phyloP scores from a whole-genome alignment of 768 basidiomycete species.

The Phylloporus sp. region DNA sequence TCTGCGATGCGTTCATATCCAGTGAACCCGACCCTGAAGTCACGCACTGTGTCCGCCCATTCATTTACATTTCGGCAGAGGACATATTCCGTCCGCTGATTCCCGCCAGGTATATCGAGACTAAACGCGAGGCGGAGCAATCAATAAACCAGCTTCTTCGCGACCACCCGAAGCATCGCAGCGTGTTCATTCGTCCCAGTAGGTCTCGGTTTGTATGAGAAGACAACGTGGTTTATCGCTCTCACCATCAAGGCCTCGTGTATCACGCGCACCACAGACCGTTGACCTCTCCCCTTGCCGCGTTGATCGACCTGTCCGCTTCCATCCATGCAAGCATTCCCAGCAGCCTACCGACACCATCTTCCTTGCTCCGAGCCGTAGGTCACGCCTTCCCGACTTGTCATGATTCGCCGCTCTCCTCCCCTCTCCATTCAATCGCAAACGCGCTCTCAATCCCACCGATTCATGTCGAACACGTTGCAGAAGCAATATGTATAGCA shows the following conservation, averaged over 20 bases:
- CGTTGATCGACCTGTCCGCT: conserved; percentile 76
- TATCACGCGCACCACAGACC: conserved; percentile 95
- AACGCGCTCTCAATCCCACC: conserved; percentile 82
- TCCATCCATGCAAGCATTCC: conserved; percentile 61
- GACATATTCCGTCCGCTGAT: conserved; percentile 79
- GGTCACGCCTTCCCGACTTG: conserved; percentile 35
- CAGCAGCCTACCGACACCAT: conserved; percentile 55
- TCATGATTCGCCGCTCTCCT: conserved; percentile 32
- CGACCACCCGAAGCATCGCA: conserved; percentile 46
- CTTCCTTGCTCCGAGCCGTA: conserved; percentile 53
- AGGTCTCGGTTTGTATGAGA: conserved; percentile 28
- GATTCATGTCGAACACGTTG: conserved; percentile 94
- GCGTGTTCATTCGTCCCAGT: conserved; percentile 89
- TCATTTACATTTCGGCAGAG: conserved; percentile 94
- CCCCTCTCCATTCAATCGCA: conserved; percentile 61
- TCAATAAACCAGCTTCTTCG: conserved; percentile 54
- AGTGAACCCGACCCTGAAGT: conserved; percentile 34
- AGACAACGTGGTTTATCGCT: conserved; percentile 12
- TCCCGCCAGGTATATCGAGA: conserved; percentile 80
- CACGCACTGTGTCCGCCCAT: conserved; percentile 50
- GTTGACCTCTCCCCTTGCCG: conserved; percentile 80
- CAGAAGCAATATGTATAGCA: conserved; percentile 68
- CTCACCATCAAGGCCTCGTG: conserved; percentile 83
- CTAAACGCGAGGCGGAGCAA: conserved; percentile 89
- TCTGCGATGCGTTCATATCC: conserved; percentile 70